Conservation (phyloP, 768 basidiomycete genomes). For the Hydnomerulius pinastri region DNA sequence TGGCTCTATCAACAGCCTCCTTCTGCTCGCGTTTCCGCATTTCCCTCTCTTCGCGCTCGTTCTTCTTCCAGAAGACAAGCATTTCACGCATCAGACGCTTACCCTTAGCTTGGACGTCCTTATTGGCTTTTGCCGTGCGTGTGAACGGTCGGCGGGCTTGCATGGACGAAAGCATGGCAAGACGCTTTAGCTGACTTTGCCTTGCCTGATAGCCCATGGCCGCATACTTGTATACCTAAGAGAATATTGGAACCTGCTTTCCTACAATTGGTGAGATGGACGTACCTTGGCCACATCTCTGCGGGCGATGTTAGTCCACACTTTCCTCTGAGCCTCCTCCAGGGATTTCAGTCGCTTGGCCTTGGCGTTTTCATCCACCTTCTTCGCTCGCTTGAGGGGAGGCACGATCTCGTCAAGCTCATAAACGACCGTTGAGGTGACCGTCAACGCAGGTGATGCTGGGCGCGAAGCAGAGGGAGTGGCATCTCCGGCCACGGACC, state of each 20-base stretch:
- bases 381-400: slow-evolving; percentile 74
- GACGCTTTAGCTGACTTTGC: slow-evolving; percentile 70
- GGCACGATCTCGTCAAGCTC: slow-evolving; percentile 72
- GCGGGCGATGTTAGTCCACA: slow-evolving; percentile 87
- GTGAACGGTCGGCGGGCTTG: slow-evolving; percentile 78
- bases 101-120: slow-evolving; percentile 82
- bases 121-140: slow-evolving; percentile 73
- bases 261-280: not conserved
- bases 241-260: slow-evolving; percentile 7
- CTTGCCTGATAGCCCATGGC: slow-evolving; percentile 64
- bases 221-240: slow-evolving; percentile 80
- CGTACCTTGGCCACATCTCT: slow-evolving; percentile 81
- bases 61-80: slow-evolving; percentile 97
- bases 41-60: slow-evolving; percentile 95
- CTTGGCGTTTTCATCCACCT: slow-evolving; percentile 71
- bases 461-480: slow-evolving; percentile 74
- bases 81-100: slow-evolving; percentile 94
- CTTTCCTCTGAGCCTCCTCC: slow-evolving; percentile 84
- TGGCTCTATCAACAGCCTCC: slow-evolving; percentile 85
- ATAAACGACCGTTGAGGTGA: slow-evolving; percentile 62
- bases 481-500: slow-evolving; percentile 62
- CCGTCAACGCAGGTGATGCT: slow-evolving; percentile 59
- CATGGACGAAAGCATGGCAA: slow-evolving; percentile 71
- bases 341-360: slow-evolving; percentile 72
- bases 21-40: slow-evolving; percentile 92